phyloP scores from a whole-genome alignment of 495 filamentous ascomycete species.

The Trichoderma virens region DNA sequence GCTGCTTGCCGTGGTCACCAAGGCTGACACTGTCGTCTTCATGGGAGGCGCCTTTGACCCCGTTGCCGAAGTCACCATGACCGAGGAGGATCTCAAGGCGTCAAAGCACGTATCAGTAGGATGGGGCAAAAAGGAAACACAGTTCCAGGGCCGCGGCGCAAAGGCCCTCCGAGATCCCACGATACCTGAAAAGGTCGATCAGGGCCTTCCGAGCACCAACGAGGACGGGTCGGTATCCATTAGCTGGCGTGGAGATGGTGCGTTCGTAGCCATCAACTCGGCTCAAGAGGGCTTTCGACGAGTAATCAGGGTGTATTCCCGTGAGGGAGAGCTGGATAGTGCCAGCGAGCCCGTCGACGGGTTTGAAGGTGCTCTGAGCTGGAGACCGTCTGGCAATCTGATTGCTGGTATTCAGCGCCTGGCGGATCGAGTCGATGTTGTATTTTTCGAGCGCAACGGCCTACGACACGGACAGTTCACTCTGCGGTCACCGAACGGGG shows the following conservation, averaged over 20 bases:
- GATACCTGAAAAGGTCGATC: conserved; percentile 85
- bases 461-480: conserved; percentile 88
- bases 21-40: conserved; percentile 71
- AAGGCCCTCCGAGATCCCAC: conserved; percentile 88
- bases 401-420: conserved; percentile 75
- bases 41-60: conserved; percentile 91
- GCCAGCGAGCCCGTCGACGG: conserved; percentile 90
- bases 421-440: conserved; percentile 63
- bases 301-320: conserved; percentile 77
- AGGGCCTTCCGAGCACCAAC: conserved; percentile 61
- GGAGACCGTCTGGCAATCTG: conserved; percentile 84
- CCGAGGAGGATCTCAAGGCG: conserved; percentile 66
- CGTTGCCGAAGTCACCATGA: conserved; percentile 62
- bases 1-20: conserved; percentile 72
- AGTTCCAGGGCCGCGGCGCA: conserved; percentile 90
- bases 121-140: conserved; percentile 97
- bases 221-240: conserved; percentile 68
- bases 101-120: conserved; percentile 97
- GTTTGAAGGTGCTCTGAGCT: conserved; percentile 78
- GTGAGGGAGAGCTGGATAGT: conserved; percentile 83
- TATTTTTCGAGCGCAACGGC: conserved; percentile 96
- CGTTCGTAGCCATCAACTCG: conserved; percentile 79
- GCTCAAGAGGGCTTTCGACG: conserved; percentile 59
- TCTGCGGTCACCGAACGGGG: conserved; percentile 51
- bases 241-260: conserved; percentile 91